Evolutionary conservation across 805 yeast species (phyloP), one percentile per base, ranked within the genome.

Genomic region (Wickerhamomyces chaumierensis): DNA sequence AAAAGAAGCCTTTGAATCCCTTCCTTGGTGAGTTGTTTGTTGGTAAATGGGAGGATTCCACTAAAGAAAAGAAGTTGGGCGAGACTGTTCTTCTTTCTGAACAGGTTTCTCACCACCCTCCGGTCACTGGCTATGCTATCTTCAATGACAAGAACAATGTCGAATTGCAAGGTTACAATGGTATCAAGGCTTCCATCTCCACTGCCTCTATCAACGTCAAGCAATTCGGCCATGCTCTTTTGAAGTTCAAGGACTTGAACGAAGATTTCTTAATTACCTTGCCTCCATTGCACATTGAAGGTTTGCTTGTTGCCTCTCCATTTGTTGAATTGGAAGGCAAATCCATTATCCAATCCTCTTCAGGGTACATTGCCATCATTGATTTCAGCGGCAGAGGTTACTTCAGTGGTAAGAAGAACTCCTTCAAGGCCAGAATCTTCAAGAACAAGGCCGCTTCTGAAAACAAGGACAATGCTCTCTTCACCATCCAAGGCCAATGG

Each of bases 101-200:
- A 61, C 98, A 92, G 62, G 96, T 92, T 13, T 78, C 88, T 44
- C 98, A 92, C 63, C 98, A 92, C 60, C 98, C 98, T 15, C 97
- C 98, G 19, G 80, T 83, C 28, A 88, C 97, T n/a, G 96, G 92
- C 6, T 92, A 87, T 57, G 74, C 87, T 33, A 73, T 92, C 40
- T 64, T 73, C 53, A 87, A 87, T 57, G 82, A 78, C 45, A 73
- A 75, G 51, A 70, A 80, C 57, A 70, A 78, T 27, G 79, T 81
- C 19, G 61, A 66, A 33, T 66, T 87, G 45, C 83, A 88, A 59
- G 98, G 98, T 39, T 90, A 85, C 63, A 88, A 84, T 55, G 90
- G 90, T 31, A 75, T 90, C 53, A 82, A 75, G 59, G 88, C 96
- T 19, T 75, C 84, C 18, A 80, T 92, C 62, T 71, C 88, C 18